Percentiles rank a stretch among this genome's conserved stretches.
Conservation (phyloP, 1,139 yeast genomes). For the Pichia terricola region DNA sequence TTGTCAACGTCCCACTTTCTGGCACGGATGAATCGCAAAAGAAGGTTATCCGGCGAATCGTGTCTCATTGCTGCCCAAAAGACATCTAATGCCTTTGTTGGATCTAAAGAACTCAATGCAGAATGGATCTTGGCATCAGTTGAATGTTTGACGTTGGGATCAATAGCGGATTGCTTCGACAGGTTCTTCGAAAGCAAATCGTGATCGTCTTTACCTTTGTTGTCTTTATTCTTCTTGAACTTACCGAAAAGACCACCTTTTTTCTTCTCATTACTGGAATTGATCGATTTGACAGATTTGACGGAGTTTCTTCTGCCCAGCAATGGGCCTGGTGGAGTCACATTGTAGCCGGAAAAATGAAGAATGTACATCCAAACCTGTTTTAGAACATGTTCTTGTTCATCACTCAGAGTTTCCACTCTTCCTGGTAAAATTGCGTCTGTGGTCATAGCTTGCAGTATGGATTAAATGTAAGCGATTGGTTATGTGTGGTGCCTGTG, state of each 20-base stretch:
- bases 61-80: conserved; percentile 51
- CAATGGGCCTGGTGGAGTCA: conserved; percentile 21
- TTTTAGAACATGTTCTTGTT: conserved; percentile 59
- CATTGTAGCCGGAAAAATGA: conserved; percentile 45
- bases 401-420: conserved; percentile 46
- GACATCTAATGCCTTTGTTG: conserved; percentile 35
- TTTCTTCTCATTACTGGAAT: conserved; percentile 18
- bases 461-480: no score
- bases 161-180: conserved; percentile 16
- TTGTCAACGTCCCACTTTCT: conserved; percentile 63
- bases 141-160: conserved; percentile 21
- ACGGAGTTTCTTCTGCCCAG: conserved; percentile 8
- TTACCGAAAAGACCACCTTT: conserved; percentile 22
- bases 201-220: conserved; percentile 5
- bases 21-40: conserved; percentile 62
- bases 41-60: conserved; percentile 62
- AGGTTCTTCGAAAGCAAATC: conserved; percentile 11
- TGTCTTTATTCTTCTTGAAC: conserved; percentile 13
- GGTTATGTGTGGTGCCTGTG: no score
- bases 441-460: neutral
- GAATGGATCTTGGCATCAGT: conserved; percentile 21
- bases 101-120: conserved; percentile 30
- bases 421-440: conserved; percentile 37
- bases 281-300: conserved; percentile 1
- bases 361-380: conserved; percentile 67